Percentiles rank a stretch among this genome's conserved stretches.
These are phyloP conservation scores for Aeschynomene evenia DNA, from an alignment of 306 rosid species.

Conservation along the genomic window DNA sequence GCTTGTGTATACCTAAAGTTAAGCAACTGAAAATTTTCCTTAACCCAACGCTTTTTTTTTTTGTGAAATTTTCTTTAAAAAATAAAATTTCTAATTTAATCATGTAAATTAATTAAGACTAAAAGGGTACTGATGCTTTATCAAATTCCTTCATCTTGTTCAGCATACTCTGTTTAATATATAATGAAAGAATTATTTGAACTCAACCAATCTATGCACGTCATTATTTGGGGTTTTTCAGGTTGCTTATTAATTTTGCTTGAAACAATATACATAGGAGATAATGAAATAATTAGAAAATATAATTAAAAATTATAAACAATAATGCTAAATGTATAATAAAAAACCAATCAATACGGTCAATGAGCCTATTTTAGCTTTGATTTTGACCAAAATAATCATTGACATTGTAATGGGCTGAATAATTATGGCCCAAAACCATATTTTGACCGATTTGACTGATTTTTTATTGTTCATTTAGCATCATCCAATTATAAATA, in stretches of 20 bases:
- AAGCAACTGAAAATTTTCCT: slow-evolving; percentile 48
- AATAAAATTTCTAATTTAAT: not conserved
- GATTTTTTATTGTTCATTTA: too few relatives aligned
- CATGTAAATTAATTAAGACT: not conserved
- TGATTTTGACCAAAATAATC: too few relatives aligned
- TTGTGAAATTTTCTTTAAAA: slow-evolving; percentile 21
- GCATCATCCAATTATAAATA: too few relatives aligned
- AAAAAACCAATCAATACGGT: too few relatives aligned
- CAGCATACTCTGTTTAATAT: not conserved
- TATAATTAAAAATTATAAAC: not conserved
- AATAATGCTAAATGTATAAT: too few relatives aligned
- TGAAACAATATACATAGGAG: not conserved
- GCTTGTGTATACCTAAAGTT: slow-evolving; percentile 60
- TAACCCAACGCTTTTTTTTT: slow-evolving; percentile 32
- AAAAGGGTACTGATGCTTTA: not conserved
- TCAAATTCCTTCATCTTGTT: not conserved
- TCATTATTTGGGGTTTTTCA: not conserved
- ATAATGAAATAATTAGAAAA: slow-evolving; percentile 2
- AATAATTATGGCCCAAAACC: too few relatives aligned
- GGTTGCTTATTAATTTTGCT: slow-evolving; percentile 9
- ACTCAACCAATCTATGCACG: slow-evolving; percentile 24
- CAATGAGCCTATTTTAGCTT: too few relatives aligned
- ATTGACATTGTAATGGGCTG: too few relatives aligned
- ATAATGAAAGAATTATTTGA: slow-evolving; percentile 9
- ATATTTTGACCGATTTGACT: too few relatives aligned